Evolutionary conservation across 2,329 filamentous ascomycete genomes (phyloP), one percentile per base, ranked within the genome.

Genomic region (Fusarium sp.): DNA sequence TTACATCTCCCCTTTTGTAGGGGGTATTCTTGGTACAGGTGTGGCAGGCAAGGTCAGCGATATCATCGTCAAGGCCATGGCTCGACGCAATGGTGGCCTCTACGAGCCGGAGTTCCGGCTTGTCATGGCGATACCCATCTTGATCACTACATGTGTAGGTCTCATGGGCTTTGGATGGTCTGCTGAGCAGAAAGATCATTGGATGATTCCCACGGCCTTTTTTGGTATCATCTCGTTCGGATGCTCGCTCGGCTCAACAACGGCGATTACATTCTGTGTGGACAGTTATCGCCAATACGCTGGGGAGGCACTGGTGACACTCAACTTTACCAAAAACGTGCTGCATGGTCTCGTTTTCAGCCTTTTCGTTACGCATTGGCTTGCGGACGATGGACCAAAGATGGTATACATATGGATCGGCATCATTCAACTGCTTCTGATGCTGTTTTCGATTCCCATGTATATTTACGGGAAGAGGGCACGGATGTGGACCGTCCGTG

Each of bases 101-200:
- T 98, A 98, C 78, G 95, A 98, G 79, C 95, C 95, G 1, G 95
- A 98, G 79, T 98, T 97, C 76, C 89, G 95, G 7, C 87, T 97
- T 0, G 87, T 97, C 44, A 97, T 98, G 95, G 93, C 90, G 0
- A 81, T 91, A 4, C 95, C 95, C 0, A 91, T 98, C 34, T 85
- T 91, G 1, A 75, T 98, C 57, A 90, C 90, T 4, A 98, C 95
- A 0, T 89, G 91, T 1, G 89, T 95, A 34, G 96, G 96, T 0
- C 87, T 98, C 15, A 97, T 98, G 90, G 95, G 94, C 3, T 98
- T 96, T 76, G 95, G 95, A n/a, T 98, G 95, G 96, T 94, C 92
- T 10, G 94, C 92, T 0, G 80, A 94, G 67, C 87, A 91, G 60
- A 85, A 85, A 27, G 90, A 98, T 75, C 85, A 87, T 23, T 98